These are phyloP conservation scores for Poronia punctata DNA, from an alignment of 495 filamentous ascomycete species.

Conservation along the genomic window DNA sequence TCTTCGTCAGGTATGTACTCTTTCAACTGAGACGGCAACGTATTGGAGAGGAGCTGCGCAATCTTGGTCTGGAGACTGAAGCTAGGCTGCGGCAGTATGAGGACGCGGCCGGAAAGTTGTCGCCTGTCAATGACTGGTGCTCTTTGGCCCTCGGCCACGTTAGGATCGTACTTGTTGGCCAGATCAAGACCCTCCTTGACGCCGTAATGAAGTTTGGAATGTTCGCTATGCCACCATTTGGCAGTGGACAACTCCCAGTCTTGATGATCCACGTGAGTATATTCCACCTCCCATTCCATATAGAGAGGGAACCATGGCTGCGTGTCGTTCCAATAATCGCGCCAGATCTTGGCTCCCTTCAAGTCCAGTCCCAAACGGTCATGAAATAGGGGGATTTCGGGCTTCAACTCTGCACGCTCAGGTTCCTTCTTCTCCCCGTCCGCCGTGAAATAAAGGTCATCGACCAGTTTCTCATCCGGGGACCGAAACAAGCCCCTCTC, in stretches of 20 bases:
- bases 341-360: too few relatives aligned
- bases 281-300: not conserved
- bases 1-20: not conserved
- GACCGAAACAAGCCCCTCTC: too few relatives aligned
- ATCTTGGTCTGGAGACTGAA: slow-evolving; percentile 27
- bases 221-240: too few relatives aligned
- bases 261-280: not conserved
- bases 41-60: slow-evolving; percentile 5
- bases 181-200: too few relatives aligned
- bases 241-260: too few relatives aligned
- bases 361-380: not conserved
- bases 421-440: too few relatives aligned
- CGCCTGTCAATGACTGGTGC: too few relatives aligned
- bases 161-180: too few relatives aligned
- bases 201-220: too few relatives aligned
- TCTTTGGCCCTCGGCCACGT: too few relatives aligned
- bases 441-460: too few relatives aligned
- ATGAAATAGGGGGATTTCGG: not conserved
- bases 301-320: not conserved
- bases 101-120: slow-evolving; percentile 29
- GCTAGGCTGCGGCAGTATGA: slow-evolving; percentile 36
- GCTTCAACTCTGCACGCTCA: not conserved
- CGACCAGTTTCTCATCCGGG: not conserved
- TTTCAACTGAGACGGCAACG: not conserved
- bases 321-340: not conserved